These are phyloP conservation scores for Lentinus brumalis DNA, from an alignment of 768 basidiomycete genomes.

Conservation along the genomic window DNA sequence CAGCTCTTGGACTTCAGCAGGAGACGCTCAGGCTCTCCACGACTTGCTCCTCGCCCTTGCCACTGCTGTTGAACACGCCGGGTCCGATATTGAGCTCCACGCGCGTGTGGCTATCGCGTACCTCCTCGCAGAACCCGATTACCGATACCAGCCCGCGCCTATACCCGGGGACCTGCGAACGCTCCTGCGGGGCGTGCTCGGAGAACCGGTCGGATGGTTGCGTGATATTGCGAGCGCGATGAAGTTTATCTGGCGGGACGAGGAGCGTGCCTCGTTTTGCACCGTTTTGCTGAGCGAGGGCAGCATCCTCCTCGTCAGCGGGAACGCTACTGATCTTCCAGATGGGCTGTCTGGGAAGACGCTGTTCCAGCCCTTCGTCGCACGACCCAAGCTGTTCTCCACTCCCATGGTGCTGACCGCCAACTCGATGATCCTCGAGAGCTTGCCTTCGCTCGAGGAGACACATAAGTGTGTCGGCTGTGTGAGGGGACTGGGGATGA, in stretches of 20 bases:
- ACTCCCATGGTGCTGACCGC: constrained; percentile 8
- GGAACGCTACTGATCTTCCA: not conserved
- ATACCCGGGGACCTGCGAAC: not conserved
- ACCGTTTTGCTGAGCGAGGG: constrained; percentile 2
- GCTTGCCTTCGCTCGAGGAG: not conserved
- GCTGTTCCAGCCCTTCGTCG: constrained; percentile 9
- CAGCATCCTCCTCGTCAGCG: constrained; percentile 8
- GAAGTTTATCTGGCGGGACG: constrained; percentile 4
- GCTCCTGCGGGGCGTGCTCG: not conserved
- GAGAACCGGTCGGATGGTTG: not conserved
- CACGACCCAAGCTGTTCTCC: constrained; percentile 13
- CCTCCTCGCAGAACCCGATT: constrained; percentile 3
- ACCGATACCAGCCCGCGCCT: not conserved
- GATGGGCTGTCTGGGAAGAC: not conserved
- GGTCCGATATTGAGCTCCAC: not conserved
- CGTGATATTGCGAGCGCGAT: constrained; percentile 8
- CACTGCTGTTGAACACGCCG: not conserved
- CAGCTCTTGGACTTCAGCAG: constrained; percentile 1
- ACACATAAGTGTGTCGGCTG: constrained; percentile 5
- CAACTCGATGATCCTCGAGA: constrained; percentile 8
- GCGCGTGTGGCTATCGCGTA: constrained; percentile 9
- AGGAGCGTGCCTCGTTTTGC: constrained; percentile 1
- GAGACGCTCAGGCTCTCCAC: not conserved
- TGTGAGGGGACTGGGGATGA: constrained; percentile 8
- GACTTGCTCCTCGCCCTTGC: not conserved